These are phyloP conservation scores for Aspergillus fijiensis DNA, from an alignment of 2,329 filamentous ascomycete species.

Conservation along the genomic window DNA sequence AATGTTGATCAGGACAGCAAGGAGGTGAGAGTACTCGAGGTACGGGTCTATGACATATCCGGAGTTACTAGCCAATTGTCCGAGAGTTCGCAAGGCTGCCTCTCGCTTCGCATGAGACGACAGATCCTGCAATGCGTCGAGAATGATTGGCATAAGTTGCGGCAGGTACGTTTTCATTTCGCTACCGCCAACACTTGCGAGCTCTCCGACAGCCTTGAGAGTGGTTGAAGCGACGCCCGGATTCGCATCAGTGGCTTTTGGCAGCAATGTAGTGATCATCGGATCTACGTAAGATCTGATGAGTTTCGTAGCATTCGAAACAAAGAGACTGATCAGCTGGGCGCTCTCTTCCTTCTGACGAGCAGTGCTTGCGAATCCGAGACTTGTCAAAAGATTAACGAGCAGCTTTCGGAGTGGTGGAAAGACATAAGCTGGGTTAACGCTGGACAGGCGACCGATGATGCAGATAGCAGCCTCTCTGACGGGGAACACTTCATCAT, in stretches of 20 bases:
- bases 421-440: conserved; percentile 97
- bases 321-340: conserved; percentile 85
- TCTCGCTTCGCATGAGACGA: conserved; percentile 87
- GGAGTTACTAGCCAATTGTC: conserved; percentile 90
- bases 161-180: conserved; percentile 93
- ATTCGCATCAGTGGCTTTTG: conserved; percentile 82
- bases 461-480: conserved; percentile 94
- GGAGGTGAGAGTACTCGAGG: conserved; percentile 86
- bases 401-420: conserved; percentile 91
- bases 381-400: conserved; percentile 91
- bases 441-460: conserved; percentile 84
- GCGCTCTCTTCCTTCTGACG: conserved; percentile 96
- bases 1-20: conserved; percentile 89
- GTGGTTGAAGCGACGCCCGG: conserved; percentile 90
- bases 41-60: conserved; percentile 98
- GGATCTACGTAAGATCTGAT: conserved; percentile 97
- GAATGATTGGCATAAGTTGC: conserved; percentile 89
- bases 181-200: conserved; percentile 89
- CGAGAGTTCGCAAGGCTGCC: conserved; percentile 84
- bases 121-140: conserved; percentile 90
- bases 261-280: conserved; percentile 91
- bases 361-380: conserved; percentile 92
- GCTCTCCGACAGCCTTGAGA: conserved; percentile 89
- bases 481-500: conserved; percentile 90
- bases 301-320: conserved; percentile 86